These are phyloP conservation scores for Kwoniella dendrophila DNA, from an alignment of 768 basidiomycete species.

Conservation along the genomic window DNA sequence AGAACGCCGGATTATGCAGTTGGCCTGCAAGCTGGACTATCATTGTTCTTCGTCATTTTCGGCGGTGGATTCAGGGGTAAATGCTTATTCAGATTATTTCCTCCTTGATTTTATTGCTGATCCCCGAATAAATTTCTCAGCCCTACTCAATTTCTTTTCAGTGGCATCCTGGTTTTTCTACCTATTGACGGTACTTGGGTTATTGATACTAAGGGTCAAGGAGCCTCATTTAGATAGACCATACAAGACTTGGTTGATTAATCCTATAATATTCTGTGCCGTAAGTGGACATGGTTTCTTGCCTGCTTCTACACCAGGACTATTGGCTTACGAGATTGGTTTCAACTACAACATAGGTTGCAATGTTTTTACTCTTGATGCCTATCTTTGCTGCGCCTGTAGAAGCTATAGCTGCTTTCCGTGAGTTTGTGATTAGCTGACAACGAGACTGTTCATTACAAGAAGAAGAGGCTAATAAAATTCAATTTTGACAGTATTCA, in stretches of 20 bases:
- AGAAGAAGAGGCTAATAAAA: background rate
- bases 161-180: slow-evolving; percentile 57
- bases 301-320: background rate
- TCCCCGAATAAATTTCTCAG: slow-evolving; percentile 19
- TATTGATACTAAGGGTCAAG: slow-evolving; percentile 82
- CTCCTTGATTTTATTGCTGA: background rate
- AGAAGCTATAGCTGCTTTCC: slow-evolving; percentile 81
- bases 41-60: slow-evolving; percentile 72
- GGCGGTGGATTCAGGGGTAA: slow-evolving; percentile 87
- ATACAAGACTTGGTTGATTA: slow-evolving; percentile 87
- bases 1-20: slow-evolving; percentile 89
- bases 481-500: slow-evolving; percentile 40
- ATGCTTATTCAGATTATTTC: slow-evolving; percentile 15
- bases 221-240: slow-evolving; percentile 89
- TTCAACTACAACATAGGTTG: slow-evolving; percentile 62
- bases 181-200: slow-evolving; percentile 63
- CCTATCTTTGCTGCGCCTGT: slow-evolving; percentile 89
- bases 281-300: slow-evolving; percentile 66
- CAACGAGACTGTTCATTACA: too few relatives aligned
- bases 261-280: slow-evolving; percentile 84
- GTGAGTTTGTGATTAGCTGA: too few relatives aligned
- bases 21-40: slow-evolving; percentile 72
- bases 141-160: slow-evolving; percentile 78
- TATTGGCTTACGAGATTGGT: slow-evolving; percentile 2
- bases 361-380: slow-evolving; percentile 88